Conservation (phyloP, 164 flowering plant genomes). For the Tinospora cordifolia region DNA sequence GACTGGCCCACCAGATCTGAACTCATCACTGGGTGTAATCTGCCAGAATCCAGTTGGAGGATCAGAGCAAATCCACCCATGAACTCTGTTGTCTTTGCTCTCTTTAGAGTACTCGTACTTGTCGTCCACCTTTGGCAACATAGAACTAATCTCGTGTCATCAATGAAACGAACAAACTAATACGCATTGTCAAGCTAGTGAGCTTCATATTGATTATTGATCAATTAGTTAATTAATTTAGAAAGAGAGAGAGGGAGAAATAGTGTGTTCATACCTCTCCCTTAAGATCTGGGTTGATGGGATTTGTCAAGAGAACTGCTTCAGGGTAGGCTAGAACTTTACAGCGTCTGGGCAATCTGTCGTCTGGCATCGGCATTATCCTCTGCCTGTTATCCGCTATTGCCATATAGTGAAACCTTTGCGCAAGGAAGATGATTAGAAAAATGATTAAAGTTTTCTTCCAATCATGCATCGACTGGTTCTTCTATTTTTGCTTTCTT, state of each 20-base stretch:
- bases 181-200: no score
- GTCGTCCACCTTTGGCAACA: conserved; percentile 70
- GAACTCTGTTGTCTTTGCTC: conserved; percentile 53
- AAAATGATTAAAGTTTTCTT: no score
- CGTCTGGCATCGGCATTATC: conserved; percentile 79
- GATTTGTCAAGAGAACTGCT: conserved; percentile 73
- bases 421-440: neutral
- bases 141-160: neutral
- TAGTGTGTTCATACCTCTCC: conserved; percentile 61
- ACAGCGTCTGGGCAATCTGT: conserved; percentile 59
- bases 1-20: conserved; percentile 71
- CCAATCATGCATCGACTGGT: no score
- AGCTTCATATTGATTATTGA: neutral
- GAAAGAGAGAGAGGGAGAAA: neutral
- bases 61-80: conserved; percentile 69
- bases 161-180: no score
- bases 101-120: conserved; percentile 82
- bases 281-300: conserved; percentile 42
- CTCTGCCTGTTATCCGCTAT: conserved; percentile 66
- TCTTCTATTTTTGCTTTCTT: no score
- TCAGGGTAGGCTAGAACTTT: conserved; percentile 72
- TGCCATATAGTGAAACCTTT: conserved; percentile 91
- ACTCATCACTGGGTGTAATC: conserved; percentile 79
- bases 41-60: conserved; percentile 76
- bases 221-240: neutral